phyloP scores from a whole-genome alignment of 495 filamentous ascomycete genomes.

The Poronia punctata region DNA sequence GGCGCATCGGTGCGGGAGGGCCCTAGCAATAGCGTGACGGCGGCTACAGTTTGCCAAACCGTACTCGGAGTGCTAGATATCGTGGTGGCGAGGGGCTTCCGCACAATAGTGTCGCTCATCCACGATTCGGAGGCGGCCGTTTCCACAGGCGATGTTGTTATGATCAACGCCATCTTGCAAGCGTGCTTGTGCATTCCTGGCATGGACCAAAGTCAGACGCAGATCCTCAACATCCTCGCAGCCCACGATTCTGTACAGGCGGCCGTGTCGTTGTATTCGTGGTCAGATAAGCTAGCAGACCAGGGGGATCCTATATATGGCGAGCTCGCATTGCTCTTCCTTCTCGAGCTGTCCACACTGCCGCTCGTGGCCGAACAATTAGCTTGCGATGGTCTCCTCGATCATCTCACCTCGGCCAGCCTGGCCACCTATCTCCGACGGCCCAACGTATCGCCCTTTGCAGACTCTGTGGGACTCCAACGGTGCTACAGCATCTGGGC shows the following conservation, averaged over 20 bases:
- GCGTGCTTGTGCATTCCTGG: conserved; percentile 66
- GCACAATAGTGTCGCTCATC: conserved; percentile 64
- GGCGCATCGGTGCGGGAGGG: conserved; percentile 27
- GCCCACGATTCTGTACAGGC: conserved; percentile 67
- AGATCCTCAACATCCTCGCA: conserved; percentile 58
- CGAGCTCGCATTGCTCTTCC: conserved; percentile 76
- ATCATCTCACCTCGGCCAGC: conserved; percentile 68
- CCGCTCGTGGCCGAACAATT: conserved; percentile 81
- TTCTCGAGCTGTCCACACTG: conserved; percentile 78
- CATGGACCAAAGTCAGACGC: conserved; percentile 52
- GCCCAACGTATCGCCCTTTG: conserved; percentile 60
- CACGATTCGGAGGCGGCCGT: conserved; percentile 50
- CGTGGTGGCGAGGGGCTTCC: conserved; percentile 76
- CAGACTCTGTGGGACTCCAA: conserved; percentile 44
- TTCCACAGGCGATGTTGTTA: conserved; percentile 67
- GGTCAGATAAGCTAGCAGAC: conserved; percentile 73
- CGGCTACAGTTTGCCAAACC: conserved; percentile 37
- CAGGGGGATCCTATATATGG: conserved; percentile 90
- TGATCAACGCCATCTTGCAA: conserved; percentile 85
- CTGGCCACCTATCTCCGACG: conserved; percentile 64
- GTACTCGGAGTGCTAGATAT: conserved; percentile 68
- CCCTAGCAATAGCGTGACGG: conserved; percentile 28
- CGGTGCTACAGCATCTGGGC: conserved; percentile 80
- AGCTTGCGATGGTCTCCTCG: conserved; percentile 74
- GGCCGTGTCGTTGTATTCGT: conserved; percentile 83